Evolutionary conservation across 331 rosid genomes (phyloP).

Genomic region (Rhamnella rubrinervis): DNA sequence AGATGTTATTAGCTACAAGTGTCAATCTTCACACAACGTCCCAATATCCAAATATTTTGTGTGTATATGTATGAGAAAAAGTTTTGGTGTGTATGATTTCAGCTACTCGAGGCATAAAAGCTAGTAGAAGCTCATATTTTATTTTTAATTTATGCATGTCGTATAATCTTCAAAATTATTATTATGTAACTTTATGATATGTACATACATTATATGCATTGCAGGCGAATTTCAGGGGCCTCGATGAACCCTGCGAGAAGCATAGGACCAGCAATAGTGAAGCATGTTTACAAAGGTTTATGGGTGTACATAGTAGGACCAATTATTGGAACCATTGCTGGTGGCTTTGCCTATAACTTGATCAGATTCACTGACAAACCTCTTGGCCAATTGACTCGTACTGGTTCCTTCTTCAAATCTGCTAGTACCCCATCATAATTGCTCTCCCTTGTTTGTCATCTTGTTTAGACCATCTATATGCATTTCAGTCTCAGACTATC

Average conservation of each 20-base stretch:
- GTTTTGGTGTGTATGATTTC: too few species aligned
- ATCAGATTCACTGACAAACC: conserved; percentile 52
- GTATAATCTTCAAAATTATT: too few species aligned
- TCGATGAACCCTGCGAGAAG: conserved; percentile 82
- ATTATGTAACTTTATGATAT: neutral
- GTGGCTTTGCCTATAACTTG: conserved; percentile 47
- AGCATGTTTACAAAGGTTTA: conserved; percentile 36
- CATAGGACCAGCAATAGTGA: conserved; percentile 68
- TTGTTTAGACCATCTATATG: too few species aligned
- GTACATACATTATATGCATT: conserved; percentile 13
- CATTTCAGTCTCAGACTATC: neutral
- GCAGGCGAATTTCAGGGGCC: conserved; percentile 56
- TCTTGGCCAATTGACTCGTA: conserved; percentile 9
- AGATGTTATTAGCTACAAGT: too few species aligned
- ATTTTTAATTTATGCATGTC: too few species aligned
- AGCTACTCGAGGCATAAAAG: too few species aligned
- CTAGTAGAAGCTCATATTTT: too few species aligned
- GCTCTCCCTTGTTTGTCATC: neutral
- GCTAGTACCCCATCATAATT: neutral
- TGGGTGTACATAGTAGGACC: conserved; percentile 68
- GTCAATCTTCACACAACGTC: too few species aligned
- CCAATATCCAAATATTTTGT: too few species aligned
- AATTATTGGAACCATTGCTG: conserved; percentile 45
- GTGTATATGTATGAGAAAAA: too few species aligned
- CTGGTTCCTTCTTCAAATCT: conserved; percentile 5